A percentile compares a stretch with the other conserved stretches of the same genome.
These are phyloP conservation scores for Mariannaea sp. DNA, from an alignment of 2,329 filamentous ascomycete species.

Conservation along the genomic window DNA sequence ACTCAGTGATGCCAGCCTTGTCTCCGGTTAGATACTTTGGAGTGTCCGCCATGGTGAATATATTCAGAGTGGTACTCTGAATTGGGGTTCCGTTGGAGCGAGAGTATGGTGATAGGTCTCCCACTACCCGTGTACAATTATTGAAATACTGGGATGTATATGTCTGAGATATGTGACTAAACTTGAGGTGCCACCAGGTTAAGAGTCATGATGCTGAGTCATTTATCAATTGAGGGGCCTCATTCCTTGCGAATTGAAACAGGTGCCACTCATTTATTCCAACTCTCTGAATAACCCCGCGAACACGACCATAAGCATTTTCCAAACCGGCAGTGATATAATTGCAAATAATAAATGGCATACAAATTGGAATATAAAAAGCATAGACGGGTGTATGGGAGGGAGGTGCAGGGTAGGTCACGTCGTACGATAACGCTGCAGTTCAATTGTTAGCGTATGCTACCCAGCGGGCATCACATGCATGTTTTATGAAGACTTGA, in stretches of 20 bases:
- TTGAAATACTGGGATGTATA: no score
- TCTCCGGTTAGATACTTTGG: conserved; percentile 80
- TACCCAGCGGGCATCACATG: conserved; percentile 11
- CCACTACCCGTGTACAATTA: no score
- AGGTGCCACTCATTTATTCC: no score
- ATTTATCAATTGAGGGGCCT: neutral
- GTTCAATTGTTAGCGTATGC: neutral
- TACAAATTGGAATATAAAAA: no score
- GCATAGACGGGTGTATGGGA: no score
- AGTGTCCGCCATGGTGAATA: conserved; percentile 35
- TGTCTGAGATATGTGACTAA: no score
- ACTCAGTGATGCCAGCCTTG: conserved; percentile 74
- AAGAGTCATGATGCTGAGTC: neutral
- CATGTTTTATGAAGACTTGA: neutral
- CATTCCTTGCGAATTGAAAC: no score
- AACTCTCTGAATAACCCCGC: neutral
- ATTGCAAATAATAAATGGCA: no score
- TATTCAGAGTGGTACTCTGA: neutral
- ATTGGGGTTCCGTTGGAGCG: no score
- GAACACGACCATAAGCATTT: neutral
- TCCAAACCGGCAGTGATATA: no score
- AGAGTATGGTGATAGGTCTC: no score
- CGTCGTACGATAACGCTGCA: neutral
- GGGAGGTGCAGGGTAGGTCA: conserved; percentile 6
- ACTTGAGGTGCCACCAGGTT: no score